These are phyloP conservation scores for Solanum hybrid DNA, from an alignment of 305 asterid species.

Conservation along the genomic window DNA sequence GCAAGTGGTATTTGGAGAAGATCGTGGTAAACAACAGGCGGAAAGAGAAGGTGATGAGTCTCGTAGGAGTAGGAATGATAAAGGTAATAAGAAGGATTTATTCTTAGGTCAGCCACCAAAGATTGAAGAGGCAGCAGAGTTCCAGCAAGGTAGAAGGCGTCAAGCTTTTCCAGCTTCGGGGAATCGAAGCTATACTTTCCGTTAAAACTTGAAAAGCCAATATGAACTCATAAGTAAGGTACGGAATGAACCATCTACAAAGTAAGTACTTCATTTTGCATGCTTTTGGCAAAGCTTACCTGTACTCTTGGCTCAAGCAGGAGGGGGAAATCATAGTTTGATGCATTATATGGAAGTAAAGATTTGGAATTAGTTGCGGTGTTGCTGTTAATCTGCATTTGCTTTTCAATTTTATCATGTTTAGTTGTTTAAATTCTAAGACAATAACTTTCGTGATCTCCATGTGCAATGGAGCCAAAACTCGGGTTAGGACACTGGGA, in stretches of 20 bases:
- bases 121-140: conserved; percentile 29
- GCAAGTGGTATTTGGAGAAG: conserved; percentile 50
- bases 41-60: conserved; percentile 17
- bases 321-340: background rate
- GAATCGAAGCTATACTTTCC: conserved; percentile 81
- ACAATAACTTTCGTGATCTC: background rate
- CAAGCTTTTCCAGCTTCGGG: conserved; percentile 96
- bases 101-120: conserved; percentile 11
- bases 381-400: background rate
- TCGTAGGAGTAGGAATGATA: conserved; percentile 14
- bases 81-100: conserved; percentile 30
- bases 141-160: conserved; percentile 74
- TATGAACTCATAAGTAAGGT: conserved; percentile 4
- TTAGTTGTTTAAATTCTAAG: background rate
- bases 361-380: background rate
- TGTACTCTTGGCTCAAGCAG: background rate
- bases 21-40: background rate
- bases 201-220: conserved; percentile 12
- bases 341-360: background rate
- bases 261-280: background rate
- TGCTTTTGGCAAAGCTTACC: background rate
- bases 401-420: background rate
- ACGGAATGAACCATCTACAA: background rate
- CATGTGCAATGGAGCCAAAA: background rate
- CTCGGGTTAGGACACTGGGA: background rate